These are phyloP conservation scores for Populus alba DNA, from an alignment of 345 rosid species.

Conservation along the genomic window DNA sequence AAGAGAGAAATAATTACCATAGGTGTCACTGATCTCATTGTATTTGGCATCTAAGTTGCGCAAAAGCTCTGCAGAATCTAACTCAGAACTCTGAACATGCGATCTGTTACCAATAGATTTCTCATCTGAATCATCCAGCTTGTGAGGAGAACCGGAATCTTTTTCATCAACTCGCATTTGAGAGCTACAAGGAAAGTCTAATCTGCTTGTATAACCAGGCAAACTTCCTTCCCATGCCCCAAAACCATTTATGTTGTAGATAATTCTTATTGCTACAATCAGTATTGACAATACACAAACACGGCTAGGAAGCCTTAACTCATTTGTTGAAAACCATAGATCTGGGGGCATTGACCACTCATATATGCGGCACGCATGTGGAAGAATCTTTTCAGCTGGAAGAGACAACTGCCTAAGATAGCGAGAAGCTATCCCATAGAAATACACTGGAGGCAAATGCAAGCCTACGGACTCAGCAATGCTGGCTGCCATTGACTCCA, in stretches of 20 bases:
- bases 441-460: slow-evolving; percentile 66
- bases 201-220: slow-evolving; percentile 10
- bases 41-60: slow-evolving; percentile 44
- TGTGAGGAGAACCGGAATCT: slow-evolving; percentile 15
- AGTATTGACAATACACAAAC: slow-evolving; percentile 59
- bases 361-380: slow-evolving; percentile 48
- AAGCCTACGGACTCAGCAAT: slow-evolving; percentile 66
- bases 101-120: slow-evolving; percentile 18
- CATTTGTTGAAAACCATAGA: slow-evolving; percentile 61
- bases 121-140: slow-evolving; percentile 28
- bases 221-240: slow-evolving; percentile 70
- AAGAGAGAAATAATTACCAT: slow-evolving; percentile 27
- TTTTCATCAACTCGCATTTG: slow-evolving; percentile 15
- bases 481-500: slow-evolving; percentile 58
- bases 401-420: slow-evolving; percentile 57
- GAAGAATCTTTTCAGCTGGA: slow-evolving; percentile 52
- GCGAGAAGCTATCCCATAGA: slow-evolving; percentile 53
- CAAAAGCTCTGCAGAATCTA: slow-evolving; percentile 47
- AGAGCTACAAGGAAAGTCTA: slow-evolving; percentile 13
- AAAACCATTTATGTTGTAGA: slow-evolving; percentile 59
- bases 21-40: slow-evolving; percentile 22
- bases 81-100: slow-evolving; percentile 19
- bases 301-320: slow-evolving; percentile 62
- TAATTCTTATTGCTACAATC: slow-evolving; percentile 52
- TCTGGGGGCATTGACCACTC: slow-evolving; percentile 81